Percentiles rank a stretch among this genome's conserved stretches.
These are phyloP conservation scores for Salvia rosmarinus DNA, from an alignment of 257 asterid species.

Conservation along the genomic window DNA sequence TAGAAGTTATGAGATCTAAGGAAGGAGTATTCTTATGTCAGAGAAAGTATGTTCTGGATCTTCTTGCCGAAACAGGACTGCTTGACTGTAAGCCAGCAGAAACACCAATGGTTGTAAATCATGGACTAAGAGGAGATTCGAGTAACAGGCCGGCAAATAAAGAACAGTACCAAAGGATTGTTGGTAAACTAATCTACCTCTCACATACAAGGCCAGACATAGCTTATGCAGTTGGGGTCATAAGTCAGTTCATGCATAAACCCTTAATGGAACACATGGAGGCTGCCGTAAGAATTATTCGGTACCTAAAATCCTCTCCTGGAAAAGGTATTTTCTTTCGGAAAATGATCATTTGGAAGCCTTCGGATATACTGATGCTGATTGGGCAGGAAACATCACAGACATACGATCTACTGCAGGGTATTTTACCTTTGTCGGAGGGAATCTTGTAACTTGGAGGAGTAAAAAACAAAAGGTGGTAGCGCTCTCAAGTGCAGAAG, in stretches of 20 bases:
- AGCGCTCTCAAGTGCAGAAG: neutral
- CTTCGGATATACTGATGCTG: neutral
- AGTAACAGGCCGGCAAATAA: no score
- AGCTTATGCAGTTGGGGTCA: no score
- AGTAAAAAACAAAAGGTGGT: slow-evolving; percentile 9
- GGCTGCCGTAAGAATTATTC: neutral
- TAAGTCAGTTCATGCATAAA: neutral
- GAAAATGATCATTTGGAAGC: slow-evolving; percentile 5
- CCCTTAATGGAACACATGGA: slow-evolving; percentile 11
- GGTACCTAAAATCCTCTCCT: slow-evolving; percentile 7
- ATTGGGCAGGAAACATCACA: neutral
- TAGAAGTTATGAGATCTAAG: slow-evolving; percentile 10
- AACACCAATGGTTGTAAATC: slow-evolving; percentile 2
- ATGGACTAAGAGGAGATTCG: neutral
- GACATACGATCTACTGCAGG: neutral
- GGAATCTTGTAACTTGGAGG: neutral
- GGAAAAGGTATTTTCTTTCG: slow-evolving; percentile 11
- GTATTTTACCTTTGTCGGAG: neutral
- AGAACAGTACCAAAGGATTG: no score
- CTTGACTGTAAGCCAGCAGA: neutral
- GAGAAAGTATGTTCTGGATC: neutral
- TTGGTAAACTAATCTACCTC: no score
- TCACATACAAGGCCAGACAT: no score
- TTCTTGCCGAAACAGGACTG: no score
- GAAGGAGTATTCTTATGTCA: neutral